Evolutionary conservation across 2,329 filamentous ascomycete species (phyloP), one percentile per base, ranked within the genome.

Genomic region (Hypocreales sp.): DNA sequence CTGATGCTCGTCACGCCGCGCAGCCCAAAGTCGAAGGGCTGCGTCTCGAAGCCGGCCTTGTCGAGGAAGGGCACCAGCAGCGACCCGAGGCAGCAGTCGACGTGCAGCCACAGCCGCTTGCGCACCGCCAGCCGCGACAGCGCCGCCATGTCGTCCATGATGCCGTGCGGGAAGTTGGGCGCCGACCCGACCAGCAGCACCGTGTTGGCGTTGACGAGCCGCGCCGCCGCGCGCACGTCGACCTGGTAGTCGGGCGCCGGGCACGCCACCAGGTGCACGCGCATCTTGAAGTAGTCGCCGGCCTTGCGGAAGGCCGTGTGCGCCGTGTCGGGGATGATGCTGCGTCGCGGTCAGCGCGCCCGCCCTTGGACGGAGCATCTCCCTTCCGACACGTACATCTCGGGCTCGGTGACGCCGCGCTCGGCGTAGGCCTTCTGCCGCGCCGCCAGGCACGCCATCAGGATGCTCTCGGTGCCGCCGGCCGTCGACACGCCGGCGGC

Each of bases 231-330:
- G 31, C 71, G 62, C 11, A 87, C 60, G 41, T 92, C 72, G 31
- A 92, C 87, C 56, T 86, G 83, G 60, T 93, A 86, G 25, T 59
- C 59, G 1, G 90, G 84, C 2, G 78, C 81, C 2, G 86, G 86
- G 55, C 87, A 93, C 21, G 77, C 61, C 3, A 95, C 87, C 15
- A 84, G 65, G 53, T 94, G 84, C 25, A 92, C 54, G 53, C 92
- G 93, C 66, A 98, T 95, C 45, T 84, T 82, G 63, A 95, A 98
- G 62, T 98, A 98, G 37, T 83, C 70, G 41, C 76, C 78, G 12
- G 90, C 90, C 58, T 98, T 98, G 55, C 78, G 79, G 66, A 98
- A 98, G 12, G 90, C 90, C 4, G 90, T 90, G 54, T 98, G 90
- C 8, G 79, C 90, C 0, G 90, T 98, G 35, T 87, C 79, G 10